phyloP scores from a whole-genome alignment of 306 rosid species.

The Dalbergia oliveri region DNA sequence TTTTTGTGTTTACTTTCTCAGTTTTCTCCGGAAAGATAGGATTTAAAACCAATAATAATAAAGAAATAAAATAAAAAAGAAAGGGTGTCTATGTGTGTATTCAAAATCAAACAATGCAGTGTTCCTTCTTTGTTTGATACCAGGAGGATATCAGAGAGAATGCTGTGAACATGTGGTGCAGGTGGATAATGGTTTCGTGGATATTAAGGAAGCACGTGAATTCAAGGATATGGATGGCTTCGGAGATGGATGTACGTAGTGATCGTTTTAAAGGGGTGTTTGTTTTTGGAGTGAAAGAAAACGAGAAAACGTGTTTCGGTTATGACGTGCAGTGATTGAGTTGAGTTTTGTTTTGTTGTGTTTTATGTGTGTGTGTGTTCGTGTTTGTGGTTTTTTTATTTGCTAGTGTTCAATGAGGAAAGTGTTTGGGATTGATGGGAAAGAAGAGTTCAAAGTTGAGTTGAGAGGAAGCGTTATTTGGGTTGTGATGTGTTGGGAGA shows the following conservation, averaged over 20 bases:
- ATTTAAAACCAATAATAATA: no score
- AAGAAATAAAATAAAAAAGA: not conserved
- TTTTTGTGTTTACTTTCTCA: conserved; percentile 10
- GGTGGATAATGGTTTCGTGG: conserved; percentile 40
- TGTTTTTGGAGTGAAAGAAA: not conserved
- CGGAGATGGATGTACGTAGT: not conserved
- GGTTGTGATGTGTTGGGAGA: not conserved
- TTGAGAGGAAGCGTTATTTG: not conserved
- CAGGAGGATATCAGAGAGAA: not conserved
- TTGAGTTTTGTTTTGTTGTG: not conserved
- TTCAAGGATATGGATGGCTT: not conserved
- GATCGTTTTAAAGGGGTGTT: not conserved
- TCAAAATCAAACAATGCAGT: conserved; percentile 8
- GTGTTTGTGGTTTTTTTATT: no score
- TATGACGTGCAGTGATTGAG: not conserved
- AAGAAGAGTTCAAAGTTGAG: conserved; percentile 38
- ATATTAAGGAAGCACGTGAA: conserved; percentile 27
- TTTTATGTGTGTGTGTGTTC: no score
- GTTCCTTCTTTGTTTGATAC: not conserved
- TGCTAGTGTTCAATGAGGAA: not conserved
- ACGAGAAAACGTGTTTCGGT: not conserved
- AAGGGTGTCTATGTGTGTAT: not conserved
- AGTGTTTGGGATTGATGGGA: conserved; percentile 9
- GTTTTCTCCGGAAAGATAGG: not conserved
- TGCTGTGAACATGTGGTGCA: not conserved